A percentile compares a stretch with the other conserved stretches of the same genome.
phyloP scores from a whole-genome alignment of 2,329 filamentous ascomycete species.

The Aspergillus fumigatiaffinis region DNA sequence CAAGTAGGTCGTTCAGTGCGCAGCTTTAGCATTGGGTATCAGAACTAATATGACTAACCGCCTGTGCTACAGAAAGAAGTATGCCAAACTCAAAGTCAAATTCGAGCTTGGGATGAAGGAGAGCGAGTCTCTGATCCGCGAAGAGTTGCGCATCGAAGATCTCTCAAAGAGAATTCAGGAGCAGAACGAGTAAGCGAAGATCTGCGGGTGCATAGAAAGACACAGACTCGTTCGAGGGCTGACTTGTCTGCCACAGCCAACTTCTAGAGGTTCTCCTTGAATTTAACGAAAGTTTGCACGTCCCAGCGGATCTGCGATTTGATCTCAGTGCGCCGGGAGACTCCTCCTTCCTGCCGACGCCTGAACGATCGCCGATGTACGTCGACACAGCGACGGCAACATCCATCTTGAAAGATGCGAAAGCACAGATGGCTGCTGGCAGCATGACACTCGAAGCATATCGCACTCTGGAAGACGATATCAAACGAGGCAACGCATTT shows the following conservation, averaged over 20 bases:
- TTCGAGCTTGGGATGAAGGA: constrained; percentile 80
- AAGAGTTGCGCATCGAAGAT: constrained; percentile 76
- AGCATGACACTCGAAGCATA: constrained; percentile 34
- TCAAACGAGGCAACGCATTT: constrained; percentile 39
- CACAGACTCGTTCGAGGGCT: constrained; percentile 2
- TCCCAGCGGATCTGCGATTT: constrained; percentile 70
- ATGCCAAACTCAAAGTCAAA: constrained; percentile 76
- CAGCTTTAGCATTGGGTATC: not conserved
- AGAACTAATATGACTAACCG: constrained; percentile 8
- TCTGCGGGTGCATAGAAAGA: constrained; percentile 6
- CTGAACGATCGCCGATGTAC: constrained; percentile 35
- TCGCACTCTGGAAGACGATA: constrained; percentile 34
- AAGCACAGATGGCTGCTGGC: constrained; percentile 33
- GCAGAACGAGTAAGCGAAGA: constrained; percentile 75
- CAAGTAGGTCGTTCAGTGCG: constrained; percentile 47
- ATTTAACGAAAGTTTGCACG: constrained; percentile 77
- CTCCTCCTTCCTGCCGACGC: constrained; percentile 47
- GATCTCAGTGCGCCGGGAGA: constrained; percentile 54
- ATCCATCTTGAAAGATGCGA: constrained; percentile 38
- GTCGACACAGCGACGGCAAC: constrained; percentile 31
- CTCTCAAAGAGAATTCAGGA: constrained; percentile 80
- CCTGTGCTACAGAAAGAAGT: constrained; percentile 71
- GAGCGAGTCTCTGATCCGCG: constrained; percentile 58
- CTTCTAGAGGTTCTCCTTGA: constrained; percentile 84
- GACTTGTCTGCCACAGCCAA: constrained; percentile 56